phyloP scores from a whole-genome alignment of 1,284 basidiomycete species.

The Tilletiopsis washingtonensis region DNA sequence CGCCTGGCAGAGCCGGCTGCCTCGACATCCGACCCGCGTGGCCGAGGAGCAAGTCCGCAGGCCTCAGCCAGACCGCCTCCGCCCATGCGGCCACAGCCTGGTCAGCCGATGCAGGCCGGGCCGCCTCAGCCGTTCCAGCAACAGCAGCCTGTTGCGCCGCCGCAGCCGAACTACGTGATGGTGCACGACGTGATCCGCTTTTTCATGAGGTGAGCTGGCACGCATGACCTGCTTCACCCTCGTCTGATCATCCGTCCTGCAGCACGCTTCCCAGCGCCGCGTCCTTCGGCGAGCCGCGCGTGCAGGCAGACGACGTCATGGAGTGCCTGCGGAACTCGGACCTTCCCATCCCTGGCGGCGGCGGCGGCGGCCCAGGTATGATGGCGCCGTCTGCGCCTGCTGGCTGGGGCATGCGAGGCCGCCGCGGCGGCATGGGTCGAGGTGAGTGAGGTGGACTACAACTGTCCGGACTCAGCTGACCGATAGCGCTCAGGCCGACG shows the following conservation, averaged over 20 bases:
- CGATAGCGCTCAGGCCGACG: too few species aligned
- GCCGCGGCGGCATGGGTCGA: too few species aligned
- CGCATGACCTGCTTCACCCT: background rate
- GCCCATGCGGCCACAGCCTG: background rate
- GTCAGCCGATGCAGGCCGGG: background rate
- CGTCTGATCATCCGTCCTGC: too few species aligned
- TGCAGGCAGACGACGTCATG: conserved; percentile 28
- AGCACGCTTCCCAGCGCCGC: conserved; percentile 19
- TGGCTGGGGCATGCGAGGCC: too few species aligned
- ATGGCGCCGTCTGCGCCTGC: too few species aligned
- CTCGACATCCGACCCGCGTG: background rate
- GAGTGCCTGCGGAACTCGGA: conserved; percentile 27
- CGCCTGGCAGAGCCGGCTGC: background rate
- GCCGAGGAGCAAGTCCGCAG: too few species aligned
- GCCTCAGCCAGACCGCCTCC: too few species aligned
- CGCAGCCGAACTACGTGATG: conserved; percentile 13
- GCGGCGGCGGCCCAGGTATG: too few species aligned
- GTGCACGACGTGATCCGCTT: conserved; percentile 25
- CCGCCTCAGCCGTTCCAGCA: background rate
- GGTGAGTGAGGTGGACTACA: too few species aligned
- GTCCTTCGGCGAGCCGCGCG: conserved; percentile 25
- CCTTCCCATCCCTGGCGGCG: conserved; percentile 9
- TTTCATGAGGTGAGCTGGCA: conserved; percentile 16
- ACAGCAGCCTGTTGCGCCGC: background rate
- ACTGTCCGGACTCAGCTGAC: too few species aligned